Conservation (phyloP, 2,329 filamentous ascomycete genomes). For the Polytolypa hystricis region DNA sequence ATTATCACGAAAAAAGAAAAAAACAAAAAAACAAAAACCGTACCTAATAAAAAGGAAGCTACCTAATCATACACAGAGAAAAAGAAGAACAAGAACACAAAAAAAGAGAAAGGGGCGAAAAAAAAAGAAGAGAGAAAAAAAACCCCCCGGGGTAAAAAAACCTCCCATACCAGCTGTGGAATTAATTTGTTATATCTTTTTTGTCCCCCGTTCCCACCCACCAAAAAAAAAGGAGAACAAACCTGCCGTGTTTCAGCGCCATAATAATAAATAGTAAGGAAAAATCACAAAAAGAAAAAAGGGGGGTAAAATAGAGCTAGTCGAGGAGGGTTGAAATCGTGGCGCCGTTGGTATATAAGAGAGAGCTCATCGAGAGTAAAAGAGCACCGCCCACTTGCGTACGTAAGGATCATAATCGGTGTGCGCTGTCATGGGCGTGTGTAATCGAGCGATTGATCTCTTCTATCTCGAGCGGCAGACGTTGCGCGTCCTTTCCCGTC, state of each 20-base stretch:
- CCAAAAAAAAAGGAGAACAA: no score
- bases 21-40: neutral
- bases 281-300: slow-evolving; percentile 12
- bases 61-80: neutral
- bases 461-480: no score
- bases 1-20: neutral
- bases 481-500: no score
- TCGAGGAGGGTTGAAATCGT: slow-evolving; percentile 10
- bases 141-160: no score
- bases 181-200: slow-evolving; percentile 9
- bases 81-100: slow-evolving; percentile 1
- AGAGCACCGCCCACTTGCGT: neutral
- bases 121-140: neutral
- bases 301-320: slow-evolving; percentile 18
- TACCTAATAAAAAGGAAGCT: neutral
- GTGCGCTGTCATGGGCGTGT: no score
- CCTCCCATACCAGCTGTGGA: neutral
- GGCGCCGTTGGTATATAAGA: neutral
- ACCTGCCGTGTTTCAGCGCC: slow-evolving; percentile 34
- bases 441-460: no score
- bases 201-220: slow-evolving; percentile 25
- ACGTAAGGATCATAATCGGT: neutral
- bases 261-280: slow-evolving; percentile 14
- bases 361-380: neutral
- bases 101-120: neutral